Base-by-base conservation (phyloP, 192 early-diverging fungal genomes). In the Coemansia sp. region DNA sequence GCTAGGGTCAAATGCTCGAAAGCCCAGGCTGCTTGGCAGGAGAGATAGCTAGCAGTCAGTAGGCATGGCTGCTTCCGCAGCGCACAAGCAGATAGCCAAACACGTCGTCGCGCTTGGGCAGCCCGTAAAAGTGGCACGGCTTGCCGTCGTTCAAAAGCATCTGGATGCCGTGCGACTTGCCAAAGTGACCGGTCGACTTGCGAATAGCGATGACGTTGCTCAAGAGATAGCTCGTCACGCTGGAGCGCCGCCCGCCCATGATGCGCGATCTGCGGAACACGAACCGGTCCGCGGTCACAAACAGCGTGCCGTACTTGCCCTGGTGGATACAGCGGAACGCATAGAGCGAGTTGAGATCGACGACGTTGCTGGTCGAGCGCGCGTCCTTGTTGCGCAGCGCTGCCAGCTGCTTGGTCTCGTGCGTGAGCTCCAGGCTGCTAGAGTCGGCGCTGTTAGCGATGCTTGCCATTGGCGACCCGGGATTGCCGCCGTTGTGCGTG, bases 1-100 rank as follows among this genome's bases (percentile, higher is more conserved):
- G n/a, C n/a, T n/a, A n/a, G n/a, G n/a, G n/a, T n/a, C n/a, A n/a
- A n/a, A n/a, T n/a, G n/a, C n/a, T n/a, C n/a, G n/a, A n/a, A n/a
- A n/a, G n/a, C n/a, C n/a, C n/a, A n/a, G n/a, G n/a, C n/a, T n/a
- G n/a, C n/a, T n/a, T n/a, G n/a, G 46, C 20, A 8, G 18, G 14
- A 4, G 3, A 4, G 3, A 48, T 32, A 3, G 23, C 6, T 18
- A 30, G 6, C n/a, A 3, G 11, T 64, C 45, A 69, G 39, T 62
- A 79, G 14, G 62, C 59, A 49, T 79, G 76, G 34, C 54, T 61
- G 61, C 63, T 69, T 51, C 76, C 76, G 39, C 71, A 79, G 34
- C 76, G 76, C 61, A 79, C 53, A 10, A 79, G 69, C 61, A 79
- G 29, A 36, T 69, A 79, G n/a, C 76, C 76, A 73, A 79, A 79